Evolutionary conservation across 805 yeast species (phyloP), one percentile per base, ranked within the genome.

Genomic region (Candida sakaeoensis): DNA sequence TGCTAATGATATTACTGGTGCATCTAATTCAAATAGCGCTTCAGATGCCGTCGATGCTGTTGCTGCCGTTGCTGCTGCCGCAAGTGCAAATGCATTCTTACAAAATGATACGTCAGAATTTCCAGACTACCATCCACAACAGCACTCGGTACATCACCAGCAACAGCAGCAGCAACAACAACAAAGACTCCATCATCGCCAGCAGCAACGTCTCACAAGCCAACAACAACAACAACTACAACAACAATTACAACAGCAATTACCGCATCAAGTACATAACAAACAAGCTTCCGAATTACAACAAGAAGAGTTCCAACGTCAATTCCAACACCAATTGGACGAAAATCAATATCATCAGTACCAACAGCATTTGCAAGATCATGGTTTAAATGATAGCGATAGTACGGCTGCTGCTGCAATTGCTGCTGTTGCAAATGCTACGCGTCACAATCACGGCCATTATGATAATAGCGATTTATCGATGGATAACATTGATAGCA

Each of bases 391-490:
- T 22, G 28, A 30, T 25, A 25, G 17, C 29, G 55, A 50, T 48
- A 19, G 55, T 51, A n/a, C 43, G 21, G 28, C 40, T 18, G 40
- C 43, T 30, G 56, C 49, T 35, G 60, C 58, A 13, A 54, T 51
- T 17, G 82, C 68, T 5, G 72, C 70, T 1, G 70, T 69, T 15
- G 70, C 70, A 2, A 63, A 62, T 39, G 73, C 72, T 9, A 69
- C 71, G 3, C 54, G 55, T 37, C 55, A 50, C n/a, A 49, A 51
- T 28, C 49, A 49, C 28, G 49, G 46, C 28, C 55, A 52, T 37
- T 46, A 48, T 33, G 58, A 54, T 31, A 53, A 49, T 27, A 54
- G 54, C 25, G 69, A 63, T 31, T 55, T 68, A 41, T 58, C 69
- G 13, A 68, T 68, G 60, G 72, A 67, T 38, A 68, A 68, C 49